These are phyloP conservation scores for Hypsizygus marmoreus DNA, from an alignment of 768 basidiomycete species.

Conservation along the genomic window DNA sequence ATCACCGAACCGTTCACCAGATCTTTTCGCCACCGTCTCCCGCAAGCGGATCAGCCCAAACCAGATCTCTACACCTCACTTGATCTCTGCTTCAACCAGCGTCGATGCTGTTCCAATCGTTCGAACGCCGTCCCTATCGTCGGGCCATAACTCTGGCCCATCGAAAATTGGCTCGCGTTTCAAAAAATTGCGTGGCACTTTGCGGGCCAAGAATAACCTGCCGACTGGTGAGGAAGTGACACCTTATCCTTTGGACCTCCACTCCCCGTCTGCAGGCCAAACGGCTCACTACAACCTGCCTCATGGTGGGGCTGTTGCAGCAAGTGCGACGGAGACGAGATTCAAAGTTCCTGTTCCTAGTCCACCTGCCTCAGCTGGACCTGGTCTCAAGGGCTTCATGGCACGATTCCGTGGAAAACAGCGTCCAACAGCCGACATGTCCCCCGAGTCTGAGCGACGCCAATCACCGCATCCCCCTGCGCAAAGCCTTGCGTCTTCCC, in stretches of 20 bases:
- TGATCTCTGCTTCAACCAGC: constrained; percentile 68
- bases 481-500: constrained; percentile 32
- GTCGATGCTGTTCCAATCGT: constrained; percentile 65
- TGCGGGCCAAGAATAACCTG: constrained; percentile 52
- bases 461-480: constrained; percentile 30
- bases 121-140: constrained; percentile 50
- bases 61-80: constrained; percentile 65
- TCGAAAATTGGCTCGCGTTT: constrained; percentile 74
- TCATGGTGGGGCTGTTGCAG: constrained; percentile 32
- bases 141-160: constrained; percentile 42
- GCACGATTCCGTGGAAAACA: constrained; percentile 67
- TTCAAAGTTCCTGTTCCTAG: constrained; percentile 57
- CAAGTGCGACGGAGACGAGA: constrained; percentile 54
- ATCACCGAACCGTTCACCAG: constrained; percentile 37
- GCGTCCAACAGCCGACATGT: constrained; percentile 37
- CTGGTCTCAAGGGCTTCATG: constrained; percentile 81
- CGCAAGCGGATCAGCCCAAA: constrained; percentile 62
- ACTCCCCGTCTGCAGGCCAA: constrained; percentile 38
- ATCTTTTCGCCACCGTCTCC: constrained; percentile 37
- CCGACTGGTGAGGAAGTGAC: constrained; percentile 51
- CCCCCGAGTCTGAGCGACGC: constrained; percentile 28
- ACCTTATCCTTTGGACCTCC: constrained; percentile 43
- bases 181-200: constrained; percentile 68
- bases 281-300: constrained; percentile 43
- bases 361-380: constrained; percentile 72